Evolutionary conservation across 163 green algal genomes (phyloP), one percentile per base, ranked within the genome.

Genomic region (Botryococcus braunii): DNA sequence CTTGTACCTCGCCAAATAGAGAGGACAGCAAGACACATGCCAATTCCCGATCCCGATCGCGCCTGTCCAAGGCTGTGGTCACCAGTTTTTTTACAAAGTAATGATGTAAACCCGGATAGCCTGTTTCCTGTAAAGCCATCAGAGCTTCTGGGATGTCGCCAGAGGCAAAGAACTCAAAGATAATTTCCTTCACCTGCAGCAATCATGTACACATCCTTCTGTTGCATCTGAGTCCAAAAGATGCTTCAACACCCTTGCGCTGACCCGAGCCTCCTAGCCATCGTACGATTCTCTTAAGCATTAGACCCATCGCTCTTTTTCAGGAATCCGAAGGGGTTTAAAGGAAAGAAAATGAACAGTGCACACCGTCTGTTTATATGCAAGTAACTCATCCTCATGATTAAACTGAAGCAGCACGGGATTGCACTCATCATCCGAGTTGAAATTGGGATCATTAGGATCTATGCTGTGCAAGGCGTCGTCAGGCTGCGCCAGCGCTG

Each of bases 81-180:
- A 98, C 62, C 34, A 88, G 69, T 13, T 80, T 80, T 83, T 98
- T 98, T 31, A 98, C 90, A 79, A 98, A 95, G 74, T 90, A 93
- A 69, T 89, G 82, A 31, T 66, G 70, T 40, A 82, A 79, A 38
- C 76, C 58, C 5, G 82, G 77, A 38, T 77, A 57, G 57, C 75
- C 67, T 52, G 86, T 65, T 35, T 84, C 77, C 69, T 86, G 77
- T 72, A 95, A 73, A 60, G 73, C 78, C n/a, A 77, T 74, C 17
- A 79, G 83, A 4, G 85, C 86, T 61, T 95, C 86, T 0, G 71
- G 43, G 0, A 90, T 69, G 75, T 95, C 89, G 4, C 81, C 84
- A 34, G 61, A 83, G 58, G 69, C 71, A 65, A 93, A 94, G 77
- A 91, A 97, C 80, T 97, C 91, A 49, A 84, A 71, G n/a, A 94